phyloP scores from a whole-genome alignment of 805 yeast species.

The Kockiozyma suomiensis region DNA sequence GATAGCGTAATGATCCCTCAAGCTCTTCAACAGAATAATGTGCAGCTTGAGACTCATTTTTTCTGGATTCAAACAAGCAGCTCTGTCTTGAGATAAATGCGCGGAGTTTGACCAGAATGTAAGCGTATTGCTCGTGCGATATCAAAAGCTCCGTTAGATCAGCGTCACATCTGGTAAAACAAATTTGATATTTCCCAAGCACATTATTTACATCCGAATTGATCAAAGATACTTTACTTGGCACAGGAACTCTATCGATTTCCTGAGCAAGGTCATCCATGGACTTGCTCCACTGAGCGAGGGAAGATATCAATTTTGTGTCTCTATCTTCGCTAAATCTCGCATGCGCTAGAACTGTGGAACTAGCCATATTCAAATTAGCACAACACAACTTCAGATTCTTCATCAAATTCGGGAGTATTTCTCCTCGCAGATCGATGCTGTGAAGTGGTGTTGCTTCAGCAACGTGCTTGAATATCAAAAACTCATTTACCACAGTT shows the following conservation, averaged over 20 bases:
- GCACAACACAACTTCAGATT: conserved; percentile 4
- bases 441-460: background rate
- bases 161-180: background rate
- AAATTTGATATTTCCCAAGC: background rate
- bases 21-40: too few relatives aligned
- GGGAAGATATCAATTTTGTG: background rate
- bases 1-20: conserved; percentile 53
- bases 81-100: background rate
- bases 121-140: background rate
- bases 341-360: conserved; percentile 1
- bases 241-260: background rate
- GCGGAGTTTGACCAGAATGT: background rate
- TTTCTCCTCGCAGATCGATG: conserved; percentile 5
- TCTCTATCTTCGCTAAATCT: conserved; percentile 5
- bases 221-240: background rate
- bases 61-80: background rate
- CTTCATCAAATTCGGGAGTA: background rate
- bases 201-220: background rate
- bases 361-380: background rate
- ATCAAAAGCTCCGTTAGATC: conserved; percentile 1
- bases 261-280: background rate
- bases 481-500: background rate
- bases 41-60: background rate
- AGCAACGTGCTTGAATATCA: background rate
- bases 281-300: background rate